Evolutionary conservation across 2,329 filamentous ascomycete genomes (phyloP), one percentile per base, ranked within the genome.

Genomic region (Phyllosticta citrichinensis): DNA sequence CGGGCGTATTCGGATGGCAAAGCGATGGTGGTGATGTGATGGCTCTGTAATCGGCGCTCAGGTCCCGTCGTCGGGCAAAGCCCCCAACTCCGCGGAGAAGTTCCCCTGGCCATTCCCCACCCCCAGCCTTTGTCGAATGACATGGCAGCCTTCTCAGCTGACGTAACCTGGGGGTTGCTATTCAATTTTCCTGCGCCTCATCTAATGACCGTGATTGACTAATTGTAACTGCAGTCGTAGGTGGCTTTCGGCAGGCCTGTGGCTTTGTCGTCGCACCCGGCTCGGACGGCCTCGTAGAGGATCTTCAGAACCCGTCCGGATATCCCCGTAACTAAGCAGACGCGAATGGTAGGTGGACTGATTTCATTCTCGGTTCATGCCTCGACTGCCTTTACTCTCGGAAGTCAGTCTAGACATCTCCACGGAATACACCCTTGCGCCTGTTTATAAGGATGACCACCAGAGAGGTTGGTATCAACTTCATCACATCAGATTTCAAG

Each of bases 41-140:
- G 40, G 40, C 40, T n/a, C 17, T 47, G 40, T 19, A n/a, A 24
- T 12, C 20, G 52, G 20, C 19, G 19, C 2, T 19, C 20, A 17
- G 12, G 6, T 19, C 19, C 10, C 19, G 54, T 20, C 20, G 17
- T 47, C 30, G 19, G 33, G n/a, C 30, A 20, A 24, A 52, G 20
- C 27, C 53, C 35, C 52, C 58, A 52, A 40, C 53, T 60, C 58
- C 58, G 58, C 58, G 58, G 58, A 60, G 58, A 60, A 56, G 20
- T 24, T 33, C 2, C 35, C 19, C 22, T 47, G 47, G 54, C 52
- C 27, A 47, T n/a, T n/a, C 14, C n/a, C 14, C 40, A 47, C 40
- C 40, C 35, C 10, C 53, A 25, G 10, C 25, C 33, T 60, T 22
- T 20, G 27, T 47, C 40, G 40, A 47, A 47, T 47, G n/a, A n/a